Conservation (phyloP, 192 early-diverging fungal species). For the Dissophora ornata region DNA sequence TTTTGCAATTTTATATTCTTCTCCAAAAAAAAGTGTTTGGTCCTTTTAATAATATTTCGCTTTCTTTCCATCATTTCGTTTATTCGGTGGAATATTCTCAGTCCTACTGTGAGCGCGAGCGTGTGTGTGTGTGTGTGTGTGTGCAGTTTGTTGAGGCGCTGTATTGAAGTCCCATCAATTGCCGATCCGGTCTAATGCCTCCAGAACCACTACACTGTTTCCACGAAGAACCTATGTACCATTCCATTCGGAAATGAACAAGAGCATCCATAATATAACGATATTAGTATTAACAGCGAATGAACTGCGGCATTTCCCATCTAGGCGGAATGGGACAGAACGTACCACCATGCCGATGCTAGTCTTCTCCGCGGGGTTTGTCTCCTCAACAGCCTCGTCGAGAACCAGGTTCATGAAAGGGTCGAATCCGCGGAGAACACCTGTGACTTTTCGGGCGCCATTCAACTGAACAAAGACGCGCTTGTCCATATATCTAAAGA, state of each 20-base stretch:
- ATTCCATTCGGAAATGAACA: neutral
- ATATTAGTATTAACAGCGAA: too few relatives aligned
- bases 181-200: slow-evolving; percentile 73
- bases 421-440: slow-evolving; percentile 97
- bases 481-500: slow-evolving; percentile 77
- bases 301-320: too few relatives aligned
- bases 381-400: slow-evolving; percentile 88
- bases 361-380: slow-evolving; percentile 71
- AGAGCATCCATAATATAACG: too few relatives aligned
- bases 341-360: slow-evolving; percentile 90
- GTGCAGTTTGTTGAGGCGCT: too few relatives aligned
- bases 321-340: neutral
- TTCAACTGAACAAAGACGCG: slow-evolving; percentile 91
- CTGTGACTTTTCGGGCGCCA: slow-evolving; percentile 90
- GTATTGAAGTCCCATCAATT: neutral
- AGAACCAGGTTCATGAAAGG: slow-evolving; percentile 99
- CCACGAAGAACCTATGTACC: slow-evolving; percentile 71
- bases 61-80: too few relatives aligned
- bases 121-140: too few relatives aligned
- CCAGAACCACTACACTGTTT: slow-evolving; percentile 78
- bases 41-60: too few relatives aligned
- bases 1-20: too few relatives aligned
- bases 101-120: too few relatives aligned
- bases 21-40: too few relatives aligned
- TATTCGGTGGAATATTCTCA: too few relatives aligned